Evolutionary conservation across 2,329 filamentous ascomycete genomes (phyloP).

Genomic region (Venturia aucupariae): DNA sequence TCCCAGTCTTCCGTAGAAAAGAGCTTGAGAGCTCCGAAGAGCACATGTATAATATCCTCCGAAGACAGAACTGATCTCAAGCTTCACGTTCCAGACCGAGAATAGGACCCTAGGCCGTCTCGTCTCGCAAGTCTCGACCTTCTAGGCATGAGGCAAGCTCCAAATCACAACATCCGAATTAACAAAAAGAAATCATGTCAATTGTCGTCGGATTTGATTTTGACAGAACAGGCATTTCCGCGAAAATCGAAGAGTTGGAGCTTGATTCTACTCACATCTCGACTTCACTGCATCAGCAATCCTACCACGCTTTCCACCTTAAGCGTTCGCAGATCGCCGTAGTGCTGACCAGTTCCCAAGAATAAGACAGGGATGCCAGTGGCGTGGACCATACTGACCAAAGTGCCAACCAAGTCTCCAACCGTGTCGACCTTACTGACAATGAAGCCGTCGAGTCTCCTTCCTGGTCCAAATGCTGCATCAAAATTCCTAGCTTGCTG

Average conservation of each 20-base stretch:
- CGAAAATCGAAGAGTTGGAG: too few relatives aligned
- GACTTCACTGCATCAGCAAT: constrained; percentile 41
- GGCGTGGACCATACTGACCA: constrained; percentile 95
- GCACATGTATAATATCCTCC: background rate
- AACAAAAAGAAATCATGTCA: background rate
- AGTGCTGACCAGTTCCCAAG: constrained; percentile 64
- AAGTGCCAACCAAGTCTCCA: constrained; percentile 94
- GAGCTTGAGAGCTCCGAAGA: background rate
- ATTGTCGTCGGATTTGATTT: too few relatives aligned
- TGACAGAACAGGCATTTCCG: too few relatives aligned
- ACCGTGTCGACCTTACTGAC: constrained; percentile 98
- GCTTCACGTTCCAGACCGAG: background rate
- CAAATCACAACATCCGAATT: background rate
- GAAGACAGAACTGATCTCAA: background rate
- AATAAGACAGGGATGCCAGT: constrained; percentile 95
- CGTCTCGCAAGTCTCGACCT: background rate
- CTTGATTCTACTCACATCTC: background rate
- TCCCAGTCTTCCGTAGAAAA: background rate
- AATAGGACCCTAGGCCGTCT: background rate
- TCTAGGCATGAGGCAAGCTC: background rate
- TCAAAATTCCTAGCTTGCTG: constrained; percentile 97
- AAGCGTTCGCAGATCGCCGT: constrained; percentile 54
- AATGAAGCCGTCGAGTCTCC: constrained; percentile 89
- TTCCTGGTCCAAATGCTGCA: constrained; percentile 70
- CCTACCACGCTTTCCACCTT: constrained; percentile 56